Evolutionary conservation across 2,329 filamentous ascomycete species (phyloP), one percentile per base, ranked within the genome.

Genomic region (Grosmannia serpens): DNA sequence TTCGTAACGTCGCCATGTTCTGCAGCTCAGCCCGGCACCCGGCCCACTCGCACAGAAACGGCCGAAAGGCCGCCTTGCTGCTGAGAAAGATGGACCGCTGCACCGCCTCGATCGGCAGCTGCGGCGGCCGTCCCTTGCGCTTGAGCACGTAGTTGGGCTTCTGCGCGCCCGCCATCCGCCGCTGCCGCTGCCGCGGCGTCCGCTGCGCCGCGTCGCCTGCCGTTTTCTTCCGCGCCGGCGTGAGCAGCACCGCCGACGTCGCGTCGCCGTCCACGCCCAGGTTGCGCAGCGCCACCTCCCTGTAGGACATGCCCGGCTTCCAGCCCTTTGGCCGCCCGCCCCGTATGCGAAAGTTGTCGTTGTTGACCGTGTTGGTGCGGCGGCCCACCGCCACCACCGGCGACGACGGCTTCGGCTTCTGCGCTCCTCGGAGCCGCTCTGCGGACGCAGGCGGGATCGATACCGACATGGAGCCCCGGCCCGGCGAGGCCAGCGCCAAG

Each of bases 31-130:
- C 83, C 33, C 73, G 75, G 65, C 83, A 86, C 0, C 72, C 72
- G 26, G 70, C 62, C 83, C 83, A 86, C 66, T 85, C 81, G 67
- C 83, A 86, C 11, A 75, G 60, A 64, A 82, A 86, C 2, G 73
- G 67, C n/a, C 75, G 59, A 63, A 79, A 84, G 5, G 68, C 69
- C 7, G 78, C 74, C 26, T 73, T 66, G 26, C 75, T 66, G 24
- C 62, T 65, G 31, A 69, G 65, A 59, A 80, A 83, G 31, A 74
- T 66, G 17, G 72, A 68, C 20, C 71, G 71, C 6, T 72, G 71
- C 31, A 60, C 26, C 3, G 31, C 35, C 53, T 61, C 60, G 9
- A 61, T 51, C 6, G 70, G 66, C 31, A 69, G 63, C 57, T 72
- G 73, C 4, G 73, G 70, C 5, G 73, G 75, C 4, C 76, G 72